Conservation (phyloP, 2,329 filamentous ascomycete species). For the Epichloe baconii region DNA sequence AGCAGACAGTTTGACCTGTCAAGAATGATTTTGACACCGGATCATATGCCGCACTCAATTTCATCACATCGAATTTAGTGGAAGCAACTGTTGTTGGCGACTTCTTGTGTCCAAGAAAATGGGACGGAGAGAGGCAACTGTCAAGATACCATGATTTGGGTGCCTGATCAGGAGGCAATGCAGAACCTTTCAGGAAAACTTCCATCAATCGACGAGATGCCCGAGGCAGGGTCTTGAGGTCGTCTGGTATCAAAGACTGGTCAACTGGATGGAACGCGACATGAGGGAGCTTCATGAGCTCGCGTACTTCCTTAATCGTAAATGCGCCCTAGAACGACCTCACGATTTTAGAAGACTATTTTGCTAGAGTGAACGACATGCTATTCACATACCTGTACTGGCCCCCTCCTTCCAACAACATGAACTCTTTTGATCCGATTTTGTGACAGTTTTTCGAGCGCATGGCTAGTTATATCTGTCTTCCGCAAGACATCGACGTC, state of each 20-base stretch:
- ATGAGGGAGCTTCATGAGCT: constrained; percentile 64
- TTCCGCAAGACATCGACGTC: constrained; percentile 58
- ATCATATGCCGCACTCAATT: constrained; percentile 42
- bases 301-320: constrained; percentile 87
- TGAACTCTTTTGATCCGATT: constrained; percentile 70
- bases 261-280: constrained; percentile 63
- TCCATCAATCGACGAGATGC: constrained; percentile 68
- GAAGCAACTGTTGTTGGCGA: constrained; percentile 41
- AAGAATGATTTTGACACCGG: constrained; percentile 33
- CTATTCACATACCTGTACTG: constrained; percentile 54
- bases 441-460: constrained; percentile 56
- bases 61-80: constrained; percentile 53
- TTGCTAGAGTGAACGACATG: background rate
- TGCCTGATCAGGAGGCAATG: constrained; percentile 31
- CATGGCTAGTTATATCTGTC: constrained; percentile 83
- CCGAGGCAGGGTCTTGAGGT: constrained; percentile 58
- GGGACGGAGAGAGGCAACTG: constrained; percentile 67
- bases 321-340: constrained; percentile 58
- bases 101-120: constrained; percentile 42
- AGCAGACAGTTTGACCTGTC: constrained; percentile 34
- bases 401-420: constrained; percentile 80
- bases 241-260: constrained; percentile 49
- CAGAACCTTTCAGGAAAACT: constrained; percentile 63
- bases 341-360: background rate
- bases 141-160: constrained; percentile 70